phyloP scores from a whole-genome alignment of 2,329 filamentous ascomycete genomes.

The Arthroderma sp. region DNA sequence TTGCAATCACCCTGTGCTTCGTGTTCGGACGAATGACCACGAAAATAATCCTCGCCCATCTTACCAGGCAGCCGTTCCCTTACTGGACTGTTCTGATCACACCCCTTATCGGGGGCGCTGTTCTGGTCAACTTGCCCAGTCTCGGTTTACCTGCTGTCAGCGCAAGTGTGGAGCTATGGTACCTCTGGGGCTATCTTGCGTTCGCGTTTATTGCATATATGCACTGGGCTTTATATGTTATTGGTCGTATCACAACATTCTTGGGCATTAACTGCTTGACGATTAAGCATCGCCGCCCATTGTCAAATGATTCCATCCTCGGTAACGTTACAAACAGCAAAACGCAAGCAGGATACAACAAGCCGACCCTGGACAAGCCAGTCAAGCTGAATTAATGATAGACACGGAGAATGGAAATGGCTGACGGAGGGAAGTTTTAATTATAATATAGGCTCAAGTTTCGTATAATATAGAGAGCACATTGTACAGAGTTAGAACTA shows the following conservation, averaged over 20 bases:
- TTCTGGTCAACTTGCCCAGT: conserved; percentile 69
- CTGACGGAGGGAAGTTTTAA: neutral
- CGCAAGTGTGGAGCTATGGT: conserved; percentile 58
- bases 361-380: neutral
- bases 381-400: neutral
- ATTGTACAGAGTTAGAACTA: neutral
- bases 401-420: neutral
- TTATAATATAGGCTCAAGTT: neutral
- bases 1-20: conserved; percentile 89
- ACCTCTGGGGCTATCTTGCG: conserved; percentile 71
- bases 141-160: conserved; percentile 59
- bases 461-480: neutral
- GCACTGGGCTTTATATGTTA: conserved; percentile 83
- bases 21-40: conserved; percentile 97
- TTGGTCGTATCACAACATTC: conserved; percentile 81
- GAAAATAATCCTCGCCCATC: conserved; percentile 94
- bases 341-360: neutral
- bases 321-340: neutral
- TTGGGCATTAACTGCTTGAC: conserved; percentile 91
- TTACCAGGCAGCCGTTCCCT: conserved; percentile 86
- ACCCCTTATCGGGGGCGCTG: conserved; percentile 72
- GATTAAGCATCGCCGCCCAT: conserved; percentile 41
- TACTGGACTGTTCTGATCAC: conserved; percentile 89
- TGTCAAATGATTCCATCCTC: neutral
- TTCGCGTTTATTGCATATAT: conserved; percentile 81